Base-by-base conservation (phyloP, 306 rosid genomes). In the Medicago ruthenica region DNA sequence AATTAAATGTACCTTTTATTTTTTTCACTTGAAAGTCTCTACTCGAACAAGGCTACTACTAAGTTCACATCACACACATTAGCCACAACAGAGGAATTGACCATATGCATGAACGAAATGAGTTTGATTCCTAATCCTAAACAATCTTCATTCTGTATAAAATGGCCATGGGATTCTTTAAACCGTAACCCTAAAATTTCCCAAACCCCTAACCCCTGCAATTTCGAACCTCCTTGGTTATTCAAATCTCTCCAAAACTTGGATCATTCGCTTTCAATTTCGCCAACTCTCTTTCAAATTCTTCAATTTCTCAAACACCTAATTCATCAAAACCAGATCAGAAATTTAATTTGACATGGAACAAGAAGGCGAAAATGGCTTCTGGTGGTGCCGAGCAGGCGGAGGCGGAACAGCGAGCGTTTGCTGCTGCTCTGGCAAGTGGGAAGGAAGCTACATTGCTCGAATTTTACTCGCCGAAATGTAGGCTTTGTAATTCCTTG, bases 391-490 rank as follows among this genome's bases (percentile, higher is more conserved):
- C 50, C 50, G 89, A 83, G 76, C 88, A 87, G 72, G 97, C 88
- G 2, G 96, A 94, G 79, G 95, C 93, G 0, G 95, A 94, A 79
- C 95, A 90, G 13, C 72, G 92, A 71, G 98, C 93, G 3, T 89
- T 95, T 69, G 98, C 97, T 6, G 80, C 87, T 2, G 97, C 98
- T n/a, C 78, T 92, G 24, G 92, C 89, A 12, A 85, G 88, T 53
- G 87, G 79, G 44, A 91, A 91, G 85, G 91, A 83, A 81, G 98
- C 92, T 5, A 94, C 91, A 0, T 81, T 94, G 82, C 18, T 94
- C 8, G 97, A 91, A 70, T 94, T 94, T 82, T 91, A 94, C 85
- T 90, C 98, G 0, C 93, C 98, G 34, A 94, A 88, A 76, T 94
- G 98, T 74, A 80, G 84, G 82, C 90, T 91, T 1, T 94, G 98